A percentile compares a stretch with the other conserved stretches of the same genome.
Evolutionary conservation across 2,329 filamentous ascomycete species (phyloP).

Genomic region (Alternaria burnsii): DNA sequence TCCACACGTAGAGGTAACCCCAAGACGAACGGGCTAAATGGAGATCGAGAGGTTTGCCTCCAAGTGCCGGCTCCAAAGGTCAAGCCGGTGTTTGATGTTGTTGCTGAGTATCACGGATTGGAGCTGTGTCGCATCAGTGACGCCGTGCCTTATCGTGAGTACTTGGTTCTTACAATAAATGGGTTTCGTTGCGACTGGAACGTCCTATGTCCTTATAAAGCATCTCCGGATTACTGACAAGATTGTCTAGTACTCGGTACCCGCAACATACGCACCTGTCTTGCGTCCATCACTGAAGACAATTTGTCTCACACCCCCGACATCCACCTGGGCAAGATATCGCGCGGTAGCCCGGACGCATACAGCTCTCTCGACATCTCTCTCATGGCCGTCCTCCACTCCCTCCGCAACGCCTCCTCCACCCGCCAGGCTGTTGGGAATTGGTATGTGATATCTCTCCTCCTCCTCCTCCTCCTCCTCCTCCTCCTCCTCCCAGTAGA

Average conservation of each 20-base stretch:
- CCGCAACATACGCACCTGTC: constrained; percentile 1
- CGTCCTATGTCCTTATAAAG: neutral
- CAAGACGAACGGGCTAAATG: neutral
- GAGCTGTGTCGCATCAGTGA: constrained; percentile 8
- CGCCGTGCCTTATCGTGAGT: constrained; percentile 14
- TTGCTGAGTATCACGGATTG: constrained; percentile 7
- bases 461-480: no score
- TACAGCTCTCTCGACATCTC: constrained; percentile 7
- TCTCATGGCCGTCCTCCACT: constrained; percentile 8
- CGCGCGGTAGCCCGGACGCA: neutral
- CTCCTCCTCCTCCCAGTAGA: rapidly evolving
- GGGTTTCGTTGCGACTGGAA: rapidly evolving
- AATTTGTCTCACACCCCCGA: neutral
- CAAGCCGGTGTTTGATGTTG: constrained; percentile 3
- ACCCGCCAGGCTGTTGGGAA: neutral
- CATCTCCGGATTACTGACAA: neutral
- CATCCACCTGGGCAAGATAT: neutral
- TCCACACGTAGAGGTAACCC: neutral
- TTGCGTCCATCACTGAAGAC: constrained; percentile 13
- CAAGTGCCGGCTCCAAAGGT: constrained; percentile 2
- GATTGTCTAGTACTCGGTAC: neutral
- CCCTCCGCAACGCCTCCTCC: neutral
- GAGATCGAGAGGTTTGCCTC: neutral
- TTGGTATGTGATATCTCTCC: neutral
- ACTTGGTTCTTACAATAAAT: neutral